These are phyloP conservation scores for Entelexis sorbosivorans DNA, from an alignment of 1,139 yeast genomes.

Conservation along the genomic window DNA sequence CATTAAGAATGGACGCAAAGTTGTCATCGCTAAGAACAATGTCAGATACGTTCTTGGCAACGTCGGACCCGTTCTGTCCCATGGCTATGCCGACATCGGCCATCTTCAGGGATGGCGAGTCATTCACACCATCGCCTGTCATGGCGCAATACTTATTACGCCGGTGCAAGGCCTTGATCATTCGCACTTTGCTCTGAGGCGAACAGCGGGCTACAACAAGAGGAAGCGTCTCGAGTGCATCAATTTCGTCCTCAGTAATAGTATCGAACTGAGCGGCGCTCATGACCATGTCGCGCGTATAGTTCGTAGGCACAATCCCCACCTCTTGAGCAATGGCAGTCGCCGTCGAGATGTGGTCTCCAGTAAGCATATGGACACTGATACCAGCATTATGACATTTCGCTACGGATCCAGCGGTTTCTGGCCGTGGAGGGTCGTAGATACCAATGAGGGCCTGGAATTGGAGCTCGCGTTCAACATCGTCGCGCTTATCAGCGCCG, in stretches of 20 bases:
- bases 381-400: conserved; percentile 67
- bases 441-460: conserved; percentile 69
- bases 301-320: conserved; percentile 68
- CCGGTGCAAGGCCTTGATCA: conserved; percentile 74
- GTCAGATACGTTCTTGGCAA: conserved; percentile 71
- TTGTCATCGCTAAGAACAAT: conserved; percentile 66
- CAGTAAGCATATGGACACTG: conserved; percentile 75
- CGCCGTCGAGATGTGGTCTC: conserved; percentile 79
- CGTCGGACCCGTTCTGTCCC: conserved; percentile 76
- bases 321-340: conserved; percentile 75
- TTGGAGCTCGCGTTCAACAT: conserved; percentile 44
- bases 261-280: conserved; percentile 54
- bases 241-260: conserved; percentile 52
- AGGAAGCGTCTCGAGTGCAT: conserved; percentile 58
- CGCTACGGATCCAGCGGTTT: conserved; percentile 57
- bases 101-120: conserved; percentile 67
- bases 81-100: conserved; percentile 84
- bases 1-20: conserved; percentile 61
- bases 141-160: conserved; percentile 62
- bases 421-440: conserved; percentile 72
- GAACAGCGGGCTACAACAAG: conserved; percentile 78
- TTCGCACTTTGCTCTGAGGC: conserved; percentile 72
- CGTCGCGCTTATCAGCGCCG: conserved; percentile 34
- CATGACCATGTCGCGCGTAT: conserved; percentile 62
- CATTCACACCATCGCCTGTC: conserved; percentile 87